Evolutionary conservation across 2,329 filamentous ascomycete species (phyloP).

Genomic region (Xylariales sp.): DNA sequence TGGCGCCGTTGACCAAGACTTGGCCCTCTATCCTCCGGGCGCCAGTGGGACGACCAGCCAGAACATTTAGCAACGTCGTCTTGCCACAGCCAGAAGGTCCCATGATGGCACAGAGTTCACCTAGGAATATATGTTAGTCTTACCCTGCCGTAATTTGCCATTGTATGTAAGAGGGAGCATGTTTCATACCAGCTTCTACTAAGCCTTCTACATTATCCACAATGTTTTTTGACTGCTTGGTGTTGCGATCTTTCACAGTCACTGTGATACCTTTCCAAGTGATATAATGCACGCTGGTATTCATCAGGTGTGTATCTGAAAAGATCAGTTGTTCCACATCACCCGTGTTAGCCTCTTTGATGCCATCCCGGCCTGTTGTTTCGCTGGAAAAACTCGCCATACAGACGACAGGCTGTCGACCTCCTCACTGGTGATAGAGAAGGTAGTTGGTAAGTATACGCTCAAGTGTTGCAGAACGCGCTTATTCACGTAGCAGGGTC

Average conservation of each 20-base stretch:
- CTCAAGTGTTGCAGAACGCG: too few relatives aligned
- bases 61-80: slow-evolving; percentile 77
- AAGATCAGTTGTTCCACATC: slow-evolving; percentile 21
- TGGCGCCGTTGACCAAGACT: slow-evolving; percentile 59
- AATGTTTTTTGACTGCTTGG: slow-evolving; percentile 59
- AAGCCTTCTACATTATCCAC: slow-evolving; percentile 60
- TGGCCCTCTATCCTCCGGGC: slow-evolving; percentile 44
- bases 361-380: too few relatives aligned
- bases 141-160: too few relatives aligned
- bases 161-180: not conserved
- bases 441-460: too few relatives aligned
- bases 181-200: slow-evolving; percentile 55
- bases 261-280: slow-evolving; percentile 66
- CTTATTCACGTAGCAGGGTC: too few relatives aligned
- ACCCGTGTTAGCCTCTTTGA: not conserved
- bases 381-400: too few relatives aligned
- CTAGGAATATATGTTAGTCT: too few relatives aligned
- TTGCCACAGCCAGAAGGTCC: slow-evolving; percentile 69
- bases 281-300: slow-evolving; percentile 60
- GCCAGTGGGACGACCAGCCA: slow-evolving; percentile 61
- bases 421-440: too few relatives aligned
- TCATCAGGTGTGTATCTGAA: slow-evolving; percentile 50
- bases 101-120: slow-evolving; percentile 76
- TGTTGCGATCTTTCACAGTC: slow-evolving; percentile 66
- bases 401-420: too few relatives aligned